A percentile compares a stretch with the other conserved stretches of the same genome.
Conservation (phyloP, 2,329 filamentous ascomycete species). For the Ophiostoma tasmaniense region DNA sequence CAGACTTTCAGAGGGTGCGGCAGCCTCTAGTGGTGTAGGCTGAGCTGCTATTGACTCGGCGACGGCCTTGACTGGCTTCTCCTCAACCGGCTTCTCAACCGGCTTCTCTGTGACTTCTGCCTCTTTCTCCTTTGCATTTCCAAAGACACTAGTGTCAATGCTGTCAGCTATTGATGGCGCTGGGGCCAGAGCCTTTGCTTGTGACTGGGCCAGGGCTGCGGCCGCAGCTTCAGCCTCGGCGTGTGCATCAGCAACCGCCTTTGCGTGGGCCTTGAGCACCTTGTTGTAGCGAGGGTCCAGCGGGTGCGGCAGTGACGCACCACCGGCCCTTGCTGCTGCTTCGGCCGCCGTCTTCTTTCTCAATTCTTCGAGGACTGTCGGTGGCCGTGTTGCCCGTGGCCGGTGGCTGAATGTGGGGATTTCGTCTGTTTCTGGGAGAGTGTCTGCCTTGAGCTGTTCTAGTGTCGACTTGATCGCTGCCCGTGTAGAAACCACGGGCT, state of each 20-base stretch:
- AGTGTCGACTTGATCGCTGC: neutral
- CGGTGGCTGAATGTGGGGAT: conserved; percentile 19
- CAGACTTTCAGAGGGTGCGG: neutral
- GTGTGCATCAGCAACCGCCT: neutral
- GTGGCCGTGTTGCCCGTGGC: conserved; percentile 7
- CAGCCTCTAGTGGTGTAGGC: neutral
- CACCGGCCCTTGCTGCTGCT: neutral
- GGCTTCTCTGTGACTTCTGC: neutral
- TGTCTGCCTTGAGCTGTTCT: neutral
- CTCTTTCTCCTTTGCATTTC: neutral
- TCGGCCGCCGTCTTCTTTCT: conserved; percentile 2
- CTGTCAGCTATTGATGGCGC: neutral
- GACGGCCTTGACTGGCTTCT: neutral
- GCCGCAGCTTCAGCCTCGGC: neutral
- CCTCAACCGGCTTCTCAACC: neutral
- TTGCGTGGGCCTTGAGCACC: neutral
- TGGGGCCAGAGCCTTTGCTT: neutral
- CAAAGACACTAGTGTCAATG: neutral
- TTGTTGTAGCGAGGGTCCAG: conserved; percentile 20
- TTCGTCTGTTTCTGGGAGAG: neutral
- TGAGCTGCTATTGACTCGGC: neutral
- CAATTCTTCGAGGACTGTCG: conserved; percentile 8
- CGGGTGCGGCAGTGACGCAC: conserved; percentile 16
- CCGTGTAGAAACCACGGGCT: neutral
- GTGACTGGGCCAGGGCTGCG: neutral